phyloP scores from a whole-genome alignment of 2,329 filamentous ascomycete species.

The Periconia digitata region DNA sequence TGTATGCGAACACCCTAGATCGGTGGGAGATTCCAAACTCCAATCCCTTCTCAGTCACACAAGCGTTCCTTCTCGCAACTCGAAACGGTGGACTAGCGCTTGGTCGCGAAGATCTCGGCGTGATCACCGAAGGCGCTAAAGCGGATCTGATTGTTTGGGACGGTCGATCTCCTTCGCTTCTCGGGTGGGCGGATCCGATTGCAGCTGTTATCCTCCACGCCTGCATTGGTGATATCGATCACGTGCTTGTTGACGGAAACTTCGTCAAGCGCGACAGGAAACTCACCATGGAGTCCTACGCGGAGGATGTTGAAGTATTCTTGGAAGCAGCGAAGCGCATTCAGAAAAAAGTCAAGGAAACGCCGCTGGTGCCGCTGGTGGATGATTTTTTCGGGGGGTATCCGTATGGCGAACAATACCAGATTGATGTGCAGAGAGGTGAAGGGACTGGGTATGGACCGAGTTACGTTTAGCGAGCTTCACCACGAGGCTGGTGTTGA shows the following conservation, averaged over 20 bases:
- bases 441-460: no score
- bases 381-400: background rate
- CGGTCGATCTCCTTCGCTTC: conserved; percentile 50
- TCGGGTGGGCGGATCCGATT: conserved; percentile 59
- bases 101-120: conserved; percentile 54
- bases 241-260: conserved; percentile 54
- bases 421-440: no score
- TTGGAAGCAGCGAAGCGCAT: conserved; percentile 22
- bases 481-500: no score
- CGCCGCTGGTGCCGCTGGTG: conserved; percentile 1
- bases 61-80: conserved; percentile 60
- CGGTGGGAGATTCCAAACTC: conserved; percentile 48
- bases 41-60: conserved; percentile 56
- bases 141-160: conserved; percentile 59
- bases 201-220: conserved; percentile 60
- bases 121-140: conserved; percentile 53
- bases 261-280: conserved; percentile 52
- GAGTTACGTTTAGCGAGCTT: no score
- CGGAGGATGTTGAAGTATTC: conserved; percentile 18
- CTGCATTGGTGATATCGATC: conserved; percentile 54
- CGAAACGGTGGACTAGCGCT: conserved; percentile 56
- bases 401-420: conserved; percentile 1
- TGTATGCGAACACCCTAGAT: conserved; percentile 45
- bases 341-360: conserved; percentile 18
- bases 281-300: conserved; percentile 28